Base-by-base conservation (phyloP, 179 eudicot species). In the Camellia oleifera region DNA sequence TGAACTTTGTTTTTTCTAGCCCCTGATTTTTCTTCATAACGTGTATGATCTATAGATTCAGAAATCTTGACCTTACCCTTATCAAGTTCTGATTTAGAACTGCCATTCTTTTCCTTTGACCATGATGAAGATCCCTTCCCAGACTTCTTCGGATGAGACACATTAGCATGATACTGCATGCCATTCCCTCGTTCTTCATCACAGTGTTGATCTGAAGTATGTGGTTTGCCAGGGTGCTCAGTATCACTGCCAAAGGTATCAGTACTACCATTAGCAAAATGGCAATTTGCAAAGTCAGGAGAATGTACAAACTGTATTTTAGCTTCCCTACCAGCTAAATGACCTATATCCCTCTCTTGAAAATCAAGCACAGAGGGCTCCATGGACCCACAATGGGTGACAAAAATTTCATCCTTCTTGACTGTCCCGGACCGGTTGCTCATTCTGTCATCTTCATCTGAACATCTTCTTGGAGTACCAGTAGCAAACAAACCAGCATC, bases 61-160 rank as follows among this genome's bases (percentile, higher is more conserved):
- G 92, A 82, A 80, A 80, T 78, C 79, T 89, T 91, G 69, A 79
- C 74, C 61, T 88, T 88, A 73, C 83, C 86, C 82, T 84, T 90
- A 64, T 82, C 92, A 76, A 77, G 61, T 52, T 87, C 91, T 69
- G 90, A 80, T 77, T 78, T 86, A 61, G 50, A 75, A 73, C 72
- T 82, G 46, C 82, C 80, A 80, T 70, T 83, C 69, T 85, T 90
- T 70, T 91, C 92, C 83, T 85, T 91, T 77, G 87, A 85, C 23
- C 72, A 78, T 12, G 88, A 90, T 23, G 90, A 86, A 26, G 85
- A 84, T n/a, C 88, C 89, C 80, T 88, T 90, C 53, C 79, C 86
- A 72, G 85, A 83, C 78, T 86, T 91, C 62, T 82, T 85, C 26
- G 77, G 63, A 67, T 60, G 77, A 53, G 88, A 82, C 57, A 78